These are phyloP conservation scores for Dictyostelium purpureum DNA, from an alignment of 78 protist genomes.

Conservation along the genomic window DNA sequence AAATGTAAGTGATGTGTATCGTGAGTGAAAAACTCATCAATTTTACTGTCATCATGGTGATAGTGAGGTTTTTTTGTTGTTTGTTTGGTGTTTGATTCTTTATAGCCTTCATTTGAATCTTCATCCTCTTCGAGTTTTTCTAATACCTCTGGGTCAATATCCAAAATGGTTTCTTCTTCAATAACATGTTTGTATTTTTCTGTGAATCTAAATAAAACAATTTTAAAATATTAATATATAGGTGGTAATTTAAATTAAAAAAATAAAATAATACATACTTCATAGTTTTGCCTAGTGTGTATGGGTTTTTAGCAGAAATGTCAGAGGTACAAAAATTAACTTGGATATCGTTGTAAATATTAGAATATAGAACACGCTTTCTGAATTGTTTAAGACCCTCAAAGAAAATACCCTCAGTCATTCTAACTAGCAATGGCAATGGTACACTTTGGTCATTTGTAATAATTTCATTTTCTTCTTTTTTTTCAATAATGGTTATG, in stretches of 20 bases:
- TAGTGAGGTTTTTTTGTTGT: too few species aligned
- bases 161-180: not conserved
- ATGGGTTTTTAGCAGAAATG: slow-evolving; percentile 24
- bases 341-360: slow-evolving; percentile 32
- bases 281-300: not conserved
- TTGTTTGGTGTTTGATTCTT: too few species aligned
- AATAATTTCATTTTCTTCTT: not conserved
- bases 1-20: not conserved
- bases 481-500: not conserved
- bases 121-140: too few species aligned
- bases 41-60: not conserved
- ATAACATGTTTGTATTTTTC: not conserved
- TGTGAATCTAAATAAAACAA: not conserved
- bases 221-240: too few species aligned
- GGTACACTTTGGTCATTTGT: not conserved
- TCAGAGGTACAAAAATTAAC: slow-evolving; percentile 32
- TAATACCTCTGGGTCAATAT: too few species aligned
- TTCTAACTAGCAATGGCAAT: not conserved
- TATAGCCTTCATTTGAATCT: too few species aligned
- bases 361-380: slow-evolving; percentile 9
- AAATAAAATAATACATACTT: not conserved
- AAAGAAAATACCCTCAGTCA: not conserved
- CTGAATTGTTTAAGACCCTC: not conserved
- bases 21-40: not conserved
- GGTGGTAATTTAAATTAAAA: not conserved